These are phyloP conservation scores for Pseudevernia furfuracea DNA, from an alignment of 495 filamentous ascomycete species.

Conservation along the genomic window DNA sequence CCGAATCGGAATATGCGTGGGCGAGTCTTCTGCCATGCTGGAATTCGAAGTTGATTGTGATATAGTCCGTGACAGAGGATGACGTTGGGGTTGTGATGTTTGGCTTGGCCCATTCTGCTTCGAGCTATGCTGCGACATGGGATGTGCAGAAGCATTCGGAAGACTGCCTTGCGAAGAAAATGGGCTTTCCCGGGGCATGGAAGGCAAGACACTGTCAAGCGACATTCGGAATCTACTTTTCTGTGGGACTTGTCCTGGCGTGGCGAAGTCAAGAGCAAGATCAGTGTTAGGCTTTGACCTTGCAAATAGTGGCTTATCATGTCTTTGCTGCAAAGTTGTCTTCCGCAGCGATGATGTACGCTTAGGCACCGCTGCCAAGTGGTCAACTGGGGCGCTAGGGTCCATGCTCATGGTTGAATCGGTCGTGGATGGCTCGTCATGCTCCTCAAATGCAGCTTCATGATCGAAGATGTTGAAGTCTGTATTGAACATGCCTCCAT, in stretches of 20 bases:
- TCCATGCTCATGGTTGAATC: slow-evolving; percentile 30
- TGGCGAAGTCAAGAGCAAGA: slow-evolving; percentile 38
- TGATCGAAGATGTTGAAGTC: slow-evolving; percentile 70
- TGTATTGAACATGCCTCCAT: slow-evolving; percentile 51
- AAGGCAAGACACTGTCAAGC: slow-evolving; percentile 59
- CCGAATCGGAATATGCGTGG: slow-evolving; percentile 55
- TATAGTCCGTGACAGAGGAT: slow-evolving; percentile 77
- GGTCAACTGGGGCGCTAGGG: slow-evolving; percentile 16
- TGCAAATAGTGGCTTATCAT: slow-evolving; percentile 52
- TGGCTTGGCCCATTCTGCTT: slow-evolving; percentile 27
- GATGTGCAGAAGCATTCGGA: slow-evolving; percentile 49
- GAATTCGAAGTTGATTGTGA: slow-evolving; percentile 78
- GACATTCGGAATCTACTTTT: slow-evolving; percentile 62
- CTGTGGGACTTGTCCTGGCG: slow-evolving; percentile 38
- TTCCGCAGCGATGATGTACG: slow-evolving; percentile 67
- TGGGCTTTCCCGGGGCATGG: slow-evolving; percentile 53
- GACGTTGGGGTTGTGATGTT: slow-evolving; percentile 48
- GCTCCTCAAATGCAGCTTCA: slow-evolving; percentile 31
- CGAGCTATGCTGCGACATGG: slow-evolving; percentile 29
- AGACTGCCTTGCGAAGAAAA: slow-evolving; percentile 49
- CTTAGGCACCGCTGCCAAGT: slow-evolving; percentile 39
- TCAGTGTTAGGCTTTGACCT: slow-evolving; percentile 39
- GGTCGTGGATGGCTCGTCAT: slow-evolving; percentile 19
- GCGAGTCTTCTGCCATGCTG: slow-evolving; percentile 67
- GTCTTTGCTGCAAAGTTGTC: slow-evolving; percentile 80